Evolutionary conservation across 2,329 filamentous ascomycete species (phyloP).

Genomic region (Microdochium nivale): DNA sequence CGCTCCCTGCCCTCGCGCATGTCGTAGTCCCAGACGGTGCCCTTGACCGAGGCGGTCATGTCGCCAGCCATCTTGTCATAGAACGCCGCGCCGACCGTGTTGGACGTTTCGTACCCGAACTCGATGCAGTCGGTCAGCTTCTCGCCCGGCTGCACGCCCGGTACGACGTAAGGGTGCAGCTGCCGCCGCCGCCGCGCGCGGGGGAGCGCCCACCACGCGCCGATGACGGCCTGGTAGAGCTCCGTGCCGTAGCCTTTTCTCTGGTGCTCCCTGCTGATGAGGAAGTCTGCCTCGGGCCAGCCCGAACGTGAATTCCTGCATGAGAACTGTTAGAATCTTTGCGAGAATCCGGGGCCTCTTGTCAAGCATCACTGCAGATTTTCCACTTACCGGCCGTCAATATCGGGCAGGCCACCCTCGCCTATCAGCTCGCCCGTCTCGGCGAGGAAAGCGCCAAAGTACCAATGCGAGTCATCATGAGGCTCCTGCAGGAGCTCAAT

Average conservation of each 20-base stretch:
- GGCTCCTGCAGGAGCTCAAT: constrained; percentile 2
- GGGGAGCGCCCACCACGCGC: constrained; percentile 6
- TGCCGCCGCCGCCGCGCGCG: constrained; percentile 6
- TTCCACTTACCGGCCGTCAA: neutral
- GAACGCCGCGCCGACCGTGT: constrained; percentile 1
- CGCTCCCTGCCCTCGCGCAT: constrained; percentile 4
- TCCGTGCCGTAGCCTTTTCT: constrained; percentile 7
- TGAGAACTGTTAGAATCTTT: too few species aligned
- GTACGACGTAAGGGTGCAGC: constrained; percentile 1
- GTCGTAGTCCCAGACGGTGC: constrained; percentile 2
- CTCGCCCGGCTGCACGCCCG: constrained; percentile 1
- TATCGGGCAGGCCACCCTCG: constrained; percentile 14
- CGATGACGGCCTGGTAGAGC: constrained; percentile 4
- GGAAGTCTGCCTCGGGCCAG: constrained; percentile 4
- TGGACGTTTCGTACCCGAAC: constrained; percentile 2
- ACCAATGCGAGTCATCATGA: constrained; percentile 8
- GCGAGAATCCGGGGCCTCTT: too few species aligned
- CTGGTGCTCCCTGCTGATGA: constrained; percentile 2
- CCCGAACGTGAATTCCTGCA: constrained; percentile 2
- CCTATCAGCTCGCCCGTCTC: constrained; percentile 17
- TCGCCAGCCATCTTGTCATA: constrained; percentile 3
- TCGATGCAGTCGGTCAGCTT: constrained; percentile 4
- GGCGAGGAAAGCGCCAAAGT: constrained; percentile 14
- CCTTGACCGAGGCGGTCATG: neutral
- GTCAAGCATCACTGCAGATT: too few species aligned